These are phyloP conservation scores for Sarocladium strictum DNA, from an alignment of 2,329 filamentous ascomycete species.

Conservation along the genomic window DNA sequence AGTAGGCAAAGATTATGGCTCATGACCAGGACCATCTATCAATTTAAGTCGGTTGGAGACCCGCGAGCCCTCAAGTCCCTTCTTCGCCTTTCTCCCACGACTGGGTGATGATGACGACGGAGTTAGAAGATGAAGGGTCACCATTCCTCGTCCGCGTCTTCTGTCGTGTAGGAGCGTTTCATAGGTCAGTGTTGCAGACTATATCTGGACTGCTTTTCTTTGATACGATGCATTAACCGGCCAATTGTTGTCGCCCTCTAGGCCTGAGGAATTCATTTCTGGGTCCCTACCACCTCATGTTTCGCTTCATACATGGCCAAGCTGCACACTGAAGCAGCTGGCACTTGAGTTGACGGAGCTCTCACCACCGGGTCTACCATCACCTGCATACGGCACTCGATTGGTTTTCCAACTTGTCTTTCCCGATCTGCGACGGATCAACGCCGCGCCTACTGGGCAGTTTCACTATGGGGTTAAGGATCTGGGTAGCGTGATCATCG, in stretches of 20 bases:
- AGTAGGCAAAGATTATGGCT: too few relatives aligned
- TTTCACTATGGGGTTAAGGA: slow-evolving; percentile 70
- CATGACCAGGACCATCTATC: too few relatives aligned
- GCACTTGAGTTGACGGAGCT: slow-evolving; percentile 67
- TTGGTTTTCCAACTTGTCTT: slow-evolving; percentile 85
- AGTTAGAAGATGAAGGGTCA: slow-evolving; percentile 59
- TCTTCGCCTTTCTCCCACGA: too few relatives aligned
- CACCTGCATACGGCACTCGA: slow-evolving; percentile 71
- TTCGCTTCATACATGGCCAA: slow-evolving; percentile 80
- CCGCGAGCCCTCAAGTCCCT: too few relatives aligned
- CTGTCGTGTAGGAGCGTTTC: slow-evolving; percentile 68
- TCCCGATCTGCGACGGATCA: slow-evolving; percentile 55
- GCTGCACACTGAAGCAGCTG: slow-evolving; percentile 75
- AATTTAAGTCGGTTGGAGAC: too few relatives aligned
- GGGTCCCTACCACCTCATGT: slow-evolving; percentile 58
- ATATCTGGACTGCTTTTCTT: neutral
- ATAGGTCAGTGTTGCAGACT: slow-evolving; percentile 47
- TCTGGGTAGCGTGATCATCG: slow-evolving; percentile 75
- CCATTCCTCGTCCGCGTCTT: slow-evolving; percentile 85
- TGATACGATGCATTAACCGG: neutral
- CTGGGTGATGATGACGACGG: too few relatives aligned
- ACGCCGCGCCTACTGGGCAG: slow-evolving; percentile 19
- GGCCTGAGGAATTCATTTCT: slow-evolving; percentile 64
- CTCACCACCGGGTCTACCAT: slow-evolving; percentile 60
- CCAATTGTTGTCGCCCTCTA: slow-evolving; percentile 25